Conservation (phyloP, 108 stramenopile genomes). For the Cyclotella baltica region DNA sequence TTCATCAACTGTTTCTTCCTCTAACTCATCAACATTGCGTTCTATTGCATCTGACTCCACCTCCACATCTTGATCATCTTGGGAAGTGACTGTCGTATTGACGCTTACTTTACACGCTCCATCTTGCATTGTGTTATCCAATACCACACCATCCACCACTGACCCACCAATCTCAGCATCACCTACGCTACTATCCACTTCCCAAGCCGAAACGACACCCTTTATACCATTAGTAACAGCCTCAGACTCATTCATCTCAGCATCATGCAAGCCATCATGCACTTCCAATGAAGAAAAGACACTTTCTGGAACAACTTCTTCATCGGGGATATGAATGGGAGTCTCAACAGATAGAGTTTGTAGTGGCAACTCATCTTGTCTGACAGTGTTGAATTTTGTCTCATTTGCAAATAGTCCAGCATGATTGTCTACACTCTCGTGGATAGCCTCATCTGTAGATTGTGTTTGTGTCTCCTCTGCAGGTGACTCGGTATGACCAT, state of each 20-base stretch:
- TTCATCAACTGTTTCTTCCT: too few species aligned
- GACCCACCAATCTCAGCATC: not conserved
- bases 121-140: not conserved
- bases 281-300: not conserved
- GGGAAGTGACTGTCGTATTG: too few species aligned
- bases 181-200: not conserved
- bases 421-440: too few species aligned
- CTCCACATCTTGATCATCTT: too few species aligned
- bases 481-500: too few species aligned
- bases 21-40: too few species aligned
- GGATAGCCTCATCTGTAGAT: too few species aligned
- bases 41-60: too few species aligned
- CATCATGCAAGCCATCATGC: not conserved
- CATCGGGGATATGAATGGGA: too few species aligned
- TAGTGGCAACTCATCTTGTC: not conserved
- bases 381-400: not conserved
- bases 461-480: too few species aligned
- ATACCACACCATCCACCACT: not conserved
- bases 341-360: not conserved
- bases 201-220: not conserved
- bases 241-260: not conserved
- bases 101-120: too few species aligned
- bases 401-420: not conserved
- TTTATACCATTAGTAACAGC: too few species aligned
- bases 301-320: slow-evolving; percentile 7